Conservation (phyloP, 1,284 basidiomycete genomes). For the Apiotrichum domesticum region DNA sequence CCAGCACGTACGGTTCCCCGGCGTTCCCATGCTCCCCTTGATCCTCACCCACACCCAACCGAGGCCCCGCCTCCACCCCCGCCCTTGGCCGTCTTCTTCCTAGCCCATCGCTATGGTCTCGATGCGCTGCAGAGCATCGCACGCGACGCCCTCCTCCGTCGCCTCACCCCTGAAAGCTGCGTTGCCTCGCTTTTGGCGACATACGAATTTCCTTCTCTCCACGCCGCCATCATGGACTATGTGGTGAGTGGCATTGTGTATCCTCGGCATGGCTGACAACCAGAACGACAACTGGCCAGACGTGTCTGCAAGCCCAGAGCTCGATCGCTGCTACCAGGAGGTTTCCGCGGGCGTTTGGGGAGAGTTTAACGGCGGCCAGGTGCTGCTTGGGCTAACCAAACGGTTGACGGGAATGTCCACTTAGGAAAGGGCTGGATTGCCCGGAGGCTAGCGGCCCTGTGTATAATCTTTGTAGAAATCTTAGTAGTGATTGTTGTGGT, state of each 20-base stretch:
- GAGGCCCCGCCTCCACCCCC: conserved; percentile 48
- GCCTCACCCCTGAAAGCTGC: conserved; percentile 63
- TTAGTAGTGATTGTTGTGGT: no score
- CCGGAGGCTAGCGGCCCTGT: no score
- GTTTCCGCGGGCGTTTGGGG: conserved; percentile 40
- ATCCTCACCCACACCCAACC: conserved; percentile 71
- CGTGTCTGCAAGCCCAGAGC: conserved; percentile 28
- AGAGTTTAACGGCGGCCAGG: conserved; percentile 28
- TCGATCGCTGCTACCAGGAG: conserved; percentile 37
- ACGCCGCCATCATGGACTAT: conserved; percentile 32
- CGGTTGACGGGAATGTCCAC: conserved; percentile 10
- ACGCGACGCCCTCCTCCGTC: conserved; percentile 66
- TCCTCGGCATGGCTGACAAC: background rate
- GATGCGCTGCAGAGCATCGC: conserved; percentile 61
- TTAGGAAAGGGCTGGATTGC: no score
- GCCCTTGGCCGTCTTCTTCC: conserved; percentile 67
- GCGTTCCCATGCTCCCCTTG: conserved; percentile 46
- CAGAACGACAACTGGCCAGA: conserved; percentile 31
- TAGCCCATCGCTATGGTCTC: conserved; percentile 72
- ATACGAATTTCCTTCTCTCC: conserved; percentile 34
- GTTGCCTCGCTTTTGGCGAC: conserved; percentile 58
- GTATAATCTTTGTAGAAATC: no score
- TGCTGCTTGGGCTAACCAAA: conserved; percentile 26
- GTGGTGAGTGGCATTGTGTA: conserved; percentile 26
- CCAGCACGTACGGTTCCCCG: conserved; percentile 14